Base-by-base conservation (phyloP, 257 asterid genomes). In the Primulina huaijiensis region DNA sequence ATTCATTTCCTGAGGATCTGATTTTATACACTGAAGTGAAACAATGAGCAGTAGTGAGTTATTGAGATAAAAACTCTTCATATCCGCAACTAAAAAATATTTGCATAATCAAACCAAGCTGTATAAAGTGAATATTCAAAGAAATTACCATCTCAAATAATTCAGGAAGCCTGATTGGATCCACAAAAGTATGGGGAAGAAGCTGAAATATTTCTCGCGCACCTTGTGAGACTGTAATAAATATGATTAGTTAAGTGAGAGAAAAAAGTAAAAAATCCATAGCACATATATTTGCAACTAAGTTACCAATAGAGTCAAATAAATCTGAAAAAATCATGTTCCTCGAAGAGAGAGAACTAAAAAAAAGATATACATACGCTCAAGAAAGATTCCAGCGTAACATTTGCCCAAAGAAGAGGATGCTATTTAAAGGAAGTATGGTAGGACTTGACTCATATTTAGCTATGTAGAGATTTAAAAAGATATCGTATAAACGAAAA, bases 171-270 rank as follows among this genome's bases (percentile, higher is more conserved):
- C 55, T 71, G 75, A 85, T 79, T 69, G 96, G 88, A 58, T 90
- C 88, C 80, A 90, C 87, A 64, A 83, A 86, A 64, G 88, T 77
- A 80, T 93, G 97, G 73, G 99, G 99, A 64, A 93, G 96, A 78
- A 93, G 97, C 82, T 89, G 91, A 71, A 93, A 93, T 30, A 90
- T 86, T 75, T 93, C 99, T 58, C 87, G 87, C 60, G 99, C 97
- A 60, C 99, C 99, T 60, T 84, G 91, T 35, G 96, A 89, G 62
- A 90, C 97, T 89, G 81, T 78, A 82, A 50, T 66, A 75, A 72
- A 65, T 40, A 73, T 27, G 21, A 25, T 34, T 69, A 37, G 9
- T 6, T 34, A 19, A 9, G 5, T 43, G n/a, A 19, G 35, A 40
- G 53, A 43, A 12, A 11, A 43, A 12, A 37, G 30, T 31, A 27